Evolutionary conservation across 2,329 filamentous ascomycete genomes (phyloP), one percentile per base, ranked within the genome.

Genomic region (Fusarium setosum): DNA sequence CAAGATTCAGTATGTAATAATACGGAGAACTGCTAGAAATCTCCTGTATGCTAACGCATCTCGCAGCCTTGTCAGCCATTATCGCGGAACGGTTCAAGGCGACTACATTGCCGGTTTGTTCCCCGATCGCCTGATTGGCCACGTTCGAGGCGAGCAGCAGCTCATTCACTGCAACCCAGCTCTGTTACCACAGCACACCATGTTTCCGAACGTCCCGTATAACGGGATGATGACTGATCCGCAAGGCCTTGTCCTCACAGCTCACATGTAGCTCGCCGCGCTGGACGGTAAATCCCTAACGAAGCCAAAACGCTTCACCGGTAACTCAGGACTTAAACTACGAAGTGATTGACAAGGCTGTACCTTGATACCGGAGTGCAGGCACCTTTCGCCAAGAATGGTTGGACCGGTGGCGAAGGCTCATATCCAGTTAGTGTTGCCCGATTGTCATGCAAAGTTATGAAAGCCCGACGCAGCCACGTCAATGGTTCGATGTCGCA

Each of bases 371-470:
- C 18, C 45, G 38, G 15, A 31, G 47, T 6, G 45, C 55, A 8
- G 38, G 29, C 32, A 58, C 55, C 8, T 58, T 58, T 42, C 55
- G 38, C n/a, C 38, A 51, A 12, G 55, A 48, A 24, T 53, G 55
- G 55, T 11, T 58, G 40, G 48, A 53, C 21, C 48, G 48, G 6
- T 31, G 40, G 2, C 31, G 24, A 32, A 37, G 48, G 13, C 40
- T 58, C 5, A 52, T 58, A 38, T 17, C 11, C 5, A 15, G 20
- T 9, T 53, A 48, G 55, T 1, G 21, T 26, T 58, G 15, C 18
- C 55, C 55, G 15, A 47, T 53, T 26, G 31, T 53, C 4, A 58
- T 47, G 17, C 55, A 58, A 9, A 40, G 48, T 1, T 26, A 53
- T 15, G 48, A 58, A 11, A 58, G 55, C n/a, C 38, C 38, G n/a